Base-by-base conservation (phyloP, 352 stramenopile genomes). In the Stramenopiles sp. region DNA sequence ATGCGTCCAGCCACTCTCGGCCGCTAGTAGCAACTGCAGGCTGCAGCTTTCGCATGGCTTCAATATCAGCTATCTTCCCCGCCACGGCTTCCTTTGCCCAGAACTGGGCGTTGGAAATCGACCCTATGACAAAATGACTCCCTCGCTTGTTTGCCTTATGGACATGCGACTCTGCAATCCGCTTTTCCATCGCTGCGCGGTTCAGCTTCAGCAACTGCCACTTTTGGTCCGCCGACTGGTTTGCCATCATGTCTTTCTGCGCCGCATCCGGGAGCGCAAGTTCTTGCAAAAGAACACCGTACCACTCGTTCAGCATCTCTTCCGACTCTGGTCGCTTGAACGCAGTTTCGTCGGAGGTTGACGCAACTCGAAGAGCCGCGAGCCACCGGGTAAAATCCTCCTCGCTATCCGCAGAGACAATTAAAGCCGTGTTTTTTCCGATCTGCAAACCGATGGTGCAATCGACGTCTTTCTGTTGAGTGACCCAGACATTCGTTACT, bases 1-100 rank as follows among this genome's bases (percentile, higher is more conserved):
- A 71, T 71, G 53, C 53, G 33, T 71, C 53, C 6, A 71, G 6
- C 53, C 53, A 71, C 35, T 71, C 53, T 71, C 53, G 33, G 6
- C 53, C 53, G 6, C 53, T 71, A 53, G 43, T 53, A 12, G 12
- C 43, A 25, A 53, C 25, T 18, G 43, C 43, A 18, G 43, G 43
- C 43, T 12, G 25, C 43, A 53, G 25, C 25, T 53, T 53, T 25
- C 25, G 12, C 43, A 53, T 53, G 12, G 12, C 43, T 53, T 12
- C 12, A 53, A 53, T 12, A 18, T 53, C 43, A 12, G 25, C 25
- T 53, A 53, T 53, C 12, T 53, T 25, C 25, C 25, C 25, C 12
- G 12, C 25, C 43, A 53, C 12, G 43, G 12, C 12, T 25, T 53
- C 25, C 25, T 53, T 25, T 25, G 43, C 43, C 43, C 43, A 53